These are phyloP conservation scores for Candolleomyces eurysporus DNA, from an alignment of 768 basidiomycete genomes.

Conservation along the genomic window DNA sequence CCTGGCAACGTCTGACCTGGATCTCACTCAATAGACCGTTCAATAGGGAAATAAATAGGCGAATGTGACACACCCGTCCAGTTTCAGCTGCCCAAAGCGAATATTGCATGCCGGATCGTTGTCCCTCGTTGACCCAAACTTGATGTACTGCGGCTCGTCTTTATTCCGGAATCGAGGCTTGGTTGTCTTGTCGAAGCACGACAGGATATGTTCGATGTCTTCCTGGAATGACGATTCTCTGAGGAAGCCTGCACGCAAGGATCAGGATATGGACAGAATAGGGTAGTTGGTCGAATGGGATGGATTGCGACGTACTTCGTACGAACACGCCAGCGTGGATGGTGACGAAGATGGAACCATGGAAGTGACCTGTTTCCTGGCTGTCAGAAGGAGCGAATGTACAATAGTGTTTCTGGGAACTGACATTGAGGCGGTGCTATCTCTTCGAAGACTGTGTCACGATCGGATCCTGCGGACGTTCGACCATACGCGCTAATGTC, in stretches of 20 bases:
- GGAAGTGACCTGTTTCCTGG: constrained; percentile 33
- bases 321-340: constrained; percentile 33
- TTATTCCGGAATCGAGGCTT: constrained; percentile 38
- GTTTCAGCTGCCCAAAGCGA: constrained; percentile 40
- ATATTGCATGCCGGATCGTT: constrained; percentile 35
- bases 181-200: constrained; percentile 41
- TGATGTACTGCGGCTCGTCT: constrained; percentile 37
- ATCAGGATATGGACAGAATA: not conserved
- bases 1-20: constrained; percentile 24
- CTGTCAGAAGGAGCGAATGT: not conserved
- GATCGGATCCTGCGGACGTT: constrained; percentile 15
- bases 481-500: constrained; percentile 51
- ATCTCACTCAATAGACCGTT: not conserved
- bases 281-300: not conserved
- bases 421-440: constrained; percentile 39
- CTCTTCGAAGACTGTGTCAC: constrained; percentile 34
- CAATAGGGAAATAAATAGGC: not conserved
- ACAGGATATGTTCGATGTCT: constrained; percentile 35
- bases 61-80: constrained; percentile 27
- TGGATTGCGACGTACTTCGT: constrained; percentile 21
- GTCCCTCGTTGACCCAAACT: constrained; percentile 39
- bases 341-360: constrained; percentile 49
- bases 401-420: constrained; percentile 1
- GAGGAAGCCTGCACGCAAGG: constrained; percentile 28
- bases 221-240: constrained; percentile 33